Percentiles rank a stretch among this genome's conserved stretches.
phyloP scores from a whole-genome alignment of 2,329 filamentous ascomycete species.

The Botryosphaeria dothidea region DNA sequence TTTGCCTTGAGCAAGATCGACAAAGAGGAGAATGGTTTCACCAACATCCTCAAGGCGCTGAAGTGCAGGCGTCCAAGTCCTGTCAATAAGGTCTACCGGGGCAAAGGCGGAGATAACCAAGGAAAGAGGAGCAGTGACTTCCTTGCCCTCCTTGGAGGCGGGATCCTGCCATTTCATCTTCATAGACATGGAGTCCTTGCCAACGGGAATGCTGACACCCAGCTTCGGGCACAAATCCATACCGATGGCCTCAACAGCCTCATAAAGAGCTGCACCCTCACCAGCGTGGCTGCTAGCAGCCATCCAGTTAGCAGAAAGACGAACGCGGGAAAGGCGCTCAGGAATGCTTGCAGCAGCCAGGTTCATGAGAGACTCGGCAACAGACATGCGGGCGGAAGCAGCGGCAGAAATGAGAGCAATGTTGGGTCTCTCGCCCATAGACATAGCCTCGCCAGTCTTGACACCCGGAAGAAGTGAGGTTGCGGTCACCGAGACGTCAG shows the following conservation, averaged over 20 bases:
- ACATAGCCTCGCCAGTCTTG: constrained; percentile 91
- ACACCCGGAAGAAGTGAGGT: constrained; percentile 74
- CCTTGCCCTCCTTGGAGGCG: constrained; percentile 67
- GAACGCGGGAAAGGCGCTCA: constrained; percentile 74
- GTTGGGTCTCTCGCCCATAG: constrained; percentile 90
- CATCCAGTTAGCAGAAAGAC: constrained; percentile 98
- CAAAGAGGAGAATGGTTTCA: constrained; percentile 83
- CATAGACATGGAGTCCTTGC: constrained; percentile 99
- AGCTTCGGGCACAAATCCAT: constrained; percentile 88
- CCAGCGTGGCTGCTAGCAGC: constrained; percentile 91
- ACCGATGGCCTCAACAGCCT: constrained; percentile 89
- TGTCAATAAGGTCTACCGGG: constrained; percentile 76
- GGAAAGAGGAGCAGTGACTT: constrained; percentile 89
- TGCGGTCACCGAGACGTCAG: constrained; percentile 90
- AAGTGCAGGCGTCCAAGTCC: constrained; percentile 92
- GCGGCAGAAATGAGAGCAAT: constrained; percentile 86
- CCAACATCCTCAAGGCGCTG: constrained; percentile 82
- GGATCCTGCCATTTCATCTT: constrained; percentile 91
- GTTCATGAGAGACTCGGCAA: constrained; percentile 91
- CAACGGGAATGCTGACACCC: constrained; percentile 92
- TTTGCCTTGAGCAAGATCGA: constrained; percentile 81
- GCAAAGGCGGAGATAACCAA: constrained; percentile 90
- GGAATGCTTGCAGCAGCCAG: constrained; percentile 77
- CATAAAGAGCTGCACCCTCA: constrained; percentile 88
- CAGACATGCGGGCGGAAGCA: constrained; percentile 93